phyloP scores from a whole-genome alignment of 352 stramenopile species.

The Elongisporangium anandrum region DNA sequence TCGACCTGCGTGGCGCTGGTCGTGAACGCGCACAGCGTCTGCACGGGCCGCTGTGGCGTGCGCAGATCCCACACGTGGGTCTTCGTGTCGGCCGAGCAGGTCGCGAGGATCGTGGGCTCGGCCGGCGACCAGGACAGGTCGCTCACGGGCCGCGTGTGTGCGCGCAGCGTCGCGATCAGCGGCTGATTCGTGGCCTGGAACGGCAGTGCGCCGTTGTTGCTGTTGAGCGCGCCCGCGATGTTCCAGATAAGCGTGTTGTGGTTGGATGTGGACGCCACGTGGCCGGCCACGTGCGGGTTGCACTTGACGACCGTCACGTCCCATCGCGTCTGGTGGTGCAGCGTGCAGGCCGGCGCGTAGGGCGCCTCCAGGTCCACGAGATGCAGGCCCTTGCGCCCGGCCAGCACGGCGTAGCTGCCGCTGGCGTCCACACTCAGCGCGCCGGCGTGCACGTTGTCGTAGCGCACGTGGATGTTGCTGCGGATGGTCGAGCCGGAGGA shows the following conservation, averaged over 20 bases:
- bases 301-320: conserved; percentile 79
- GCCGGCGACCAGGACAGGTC: conserved; percentile 73
- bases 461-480: conserved; percentile 49
- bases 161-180: conserved; percentile 67
- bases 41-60: conserved; percentile 59
- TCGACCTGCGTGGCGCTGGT: conserved; percentile 65
- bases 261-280: conserved; percentile 78
- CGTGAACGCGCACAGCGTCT: conserved; percentile 67
- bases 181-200: conserved; percentile 31
- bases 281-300: conserved; percentile 58
- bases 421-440: conserved; percentile 74
- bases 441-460: conserved; percentile 55
- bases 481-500: conserved; percentile 26
- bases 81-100: conserved; percentile 72
- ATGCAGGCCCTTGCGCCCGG: conserved; percentile 62
- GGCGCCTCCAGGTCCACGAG: conserved; percentile 69
- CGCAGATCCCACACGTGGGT: conserved; percentile 80
- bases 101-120: conserved; percentile 72
- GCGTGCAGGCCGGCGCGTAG: conserved; percentile 43
- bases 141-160: conserved; percentile 69
- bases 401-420: conserved; percentile 58
- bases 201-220: conserved; percentile 1
- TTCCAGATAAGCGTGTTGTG: conserved; percentile 83
- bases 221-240: conserved; percentile 23
- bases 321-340: conserved; percentile 80